Evolutionary conservation across 1,139 yeast species (phyloP).

Genomic region (Scheffersomyces stambukii): DNA sequence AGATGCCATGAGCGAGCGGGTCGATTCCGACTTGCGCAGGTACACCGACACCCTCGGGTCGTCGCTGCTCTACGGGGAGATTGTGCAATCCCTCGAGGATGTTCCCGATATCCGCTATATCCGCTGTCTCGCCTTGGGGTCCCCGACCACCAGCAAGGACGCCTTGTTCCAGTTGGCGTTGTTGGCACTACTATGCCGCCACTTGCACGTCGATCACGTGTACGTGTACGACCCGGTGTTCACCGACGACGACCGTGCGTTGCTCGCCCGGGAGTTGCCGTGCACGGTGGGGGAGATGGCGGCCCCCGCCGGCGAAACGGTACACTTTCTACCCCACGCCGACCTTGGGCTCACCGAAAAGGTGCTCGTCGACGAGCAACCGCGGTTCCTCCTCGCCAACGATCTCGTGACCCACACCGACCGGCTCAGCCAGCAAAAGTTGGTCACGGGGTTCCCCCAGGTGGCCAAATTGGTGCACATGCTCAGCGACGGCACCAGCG

Average conservation of each 20-base stretch:
- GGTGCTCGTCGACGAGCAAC: slow-evolving; percentile 29
- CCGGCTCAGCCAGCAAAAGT: slow-evolving; percentile 37
- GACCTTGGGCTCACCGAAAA: slow-evolving; percentile 55
- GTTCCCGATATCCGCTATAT: slow-evolving; percentile 24
- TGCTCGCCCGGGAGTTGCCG: slow-evolving; percentile 18
- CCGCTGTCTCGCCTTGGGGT: slow-evolving; percentile 72
- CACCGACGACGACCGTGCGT: slow-evolving; percentile 34
- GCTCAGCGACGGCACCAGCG: slow-evolving; percentile 8
- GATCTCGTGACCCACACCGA: slow-evolving; percentile 51
- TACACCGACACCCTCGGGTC: slow-evolving; percentile 11
- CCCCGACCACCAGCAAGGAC: slow-evolving; percentile 51
- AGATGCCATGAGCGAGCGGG: no score
- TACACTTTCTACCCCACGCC: slow-evolving; percentile 73
- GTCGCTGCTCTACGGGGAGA: slow-evolving; percentile 21
- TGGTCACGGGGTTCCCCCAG: slow-evolving; percentile 37
- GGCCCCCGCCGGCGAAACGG: slow-evolving; percentile 5
- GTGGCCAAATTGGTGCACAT: slow-evolving; percentile 39
- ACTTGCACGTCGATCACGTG: slow-evolving; percentile 21
- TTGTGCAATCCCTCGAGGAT: slow-evolving; percentile 8
- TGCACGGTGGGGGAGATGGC: slow-evolving; percentile 21
- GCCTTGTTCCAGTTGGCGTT: slow-evolving; percentile 67
- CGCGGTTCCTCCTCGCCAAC: slow-evolving; percentile 43
- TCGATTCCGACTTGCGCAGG: no score
- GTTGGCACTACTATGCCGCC: slow-evolving; percentile 32
- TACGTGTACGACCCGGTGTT: slow-evolving; percentile 68